These are phyloP conservation scores for Mrakia blollopis DNA, from an alignment of 768 basidiomycete species.

Conservation along the genomic window DNA sequence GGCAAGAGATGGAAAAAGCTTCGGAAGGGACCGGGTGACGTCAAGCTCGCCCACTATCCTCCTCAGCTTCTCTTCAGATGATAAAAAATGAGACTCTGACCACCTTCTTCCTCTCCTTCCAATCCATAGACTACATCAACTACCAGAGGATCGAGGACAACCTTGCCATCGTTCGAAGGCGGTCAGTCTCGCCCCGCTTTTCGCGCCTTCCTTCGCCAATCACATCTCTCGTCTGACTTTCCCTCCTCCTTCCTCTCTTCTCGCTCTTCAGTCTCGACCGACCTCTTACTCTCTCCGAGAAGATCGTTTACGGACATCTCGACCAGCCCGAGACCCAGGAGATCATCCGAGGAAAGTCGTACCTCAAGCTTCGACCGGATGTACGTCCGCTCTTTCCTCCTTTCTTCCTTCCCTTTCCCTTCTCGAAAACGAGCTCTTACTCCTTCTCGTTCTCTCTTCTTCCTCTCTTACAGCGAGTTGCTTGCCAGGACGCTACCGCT, in stretches of 20 bases:
- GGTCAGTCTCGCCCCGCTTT: slow-evolving; percentile 34
- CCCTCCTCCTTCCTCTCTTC: slow-evolving; percentile 31
- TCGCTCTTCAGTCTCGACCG: slow-evolving; percentile 62
- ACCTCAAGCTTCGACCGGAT: slow-evolving; percentile 96
- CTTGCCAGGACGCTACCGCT: slow-evolving; percentile 52
- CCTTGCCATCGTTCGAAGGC: slow-evolving; percentile 42
- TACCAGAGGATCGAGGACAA: slow-evolving; percentile 97
- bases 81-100: not conserved
- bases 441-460: slow-evolving; percentile 55
- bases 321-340: slow-evolving; percentile 89
- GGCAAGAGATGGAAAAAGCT: slow-evolving; percentile 4
- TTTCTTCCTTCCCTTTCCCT: slow-evolving; percentile 24
- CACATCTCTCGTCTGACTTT: slow-evolving; percentile 32
- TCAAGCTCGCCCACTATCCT: not conserved
- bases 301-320: slow-evolving; percentile 95
- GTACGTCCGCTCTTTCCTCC: slow-evolving; percentile 53
- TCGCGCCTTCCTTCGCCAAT: not conserved
- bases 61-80: not conserved
- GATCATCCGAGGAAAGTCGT: slow-evolving; percentile 83
- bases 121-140: slow-evolving; percentile 62
- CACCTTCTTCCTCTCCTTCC: not conserved
- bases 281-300: slow-evolving; percentile 89
- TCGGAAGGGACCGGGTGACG: not conserved
- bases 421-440: slow-evolving; percentile 39
- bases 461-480: slow-evolving; percentile 47